Evolutionary conservation across 768 basidiomycete genomes (phyloP).

Genomic region (Lentinula guzmanii): DNA sequence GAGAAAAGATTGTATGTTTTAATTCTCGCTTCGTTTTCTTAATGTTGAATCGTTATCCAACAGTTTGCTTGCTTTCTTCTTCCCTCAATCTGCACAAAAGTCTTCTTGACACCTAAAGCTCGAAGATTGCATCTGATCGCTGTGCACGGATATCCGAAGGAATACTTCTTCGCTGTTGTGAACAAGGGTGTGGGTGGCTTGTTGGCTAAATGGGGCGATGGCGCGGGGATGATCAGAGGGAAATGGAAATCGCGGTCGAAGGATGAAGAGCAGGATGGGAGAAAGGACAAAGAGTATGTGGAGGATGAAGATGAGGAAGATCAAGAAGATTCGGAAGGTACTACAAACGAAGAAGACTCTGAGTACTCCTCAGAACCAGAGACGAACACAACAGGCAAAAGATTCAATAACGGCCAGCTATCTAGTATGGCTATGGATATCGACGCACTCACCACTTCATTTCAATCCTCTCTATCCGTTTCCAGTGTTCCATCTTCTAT

Average conservation of each 20-base stretch:
- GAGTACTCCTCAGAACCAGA: conserved; percentile 4
- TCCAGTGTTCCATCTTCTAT: conserved; percentile 42
- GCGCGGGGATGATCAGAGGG: conserved; percentile 71
- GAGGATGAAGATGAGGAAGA: conserved; percentile 19
- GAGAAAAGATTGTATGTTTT: conserved; percentile 75
- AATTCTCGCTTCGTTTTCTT: not conserved
- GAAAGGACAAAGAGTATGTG: conserved; percentile 15
- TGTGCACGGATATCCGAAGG: conserved; percentile 77
- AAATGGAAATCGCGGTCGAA: conserved; percentile 55
- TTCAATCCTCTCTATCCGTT: conserved; percentile 6
- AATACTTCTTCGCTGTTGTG: conserved; percentile 88
- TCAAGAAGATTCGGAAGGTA: conserved; percentile 15
- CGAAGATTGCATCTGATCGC: conserved; percentile 79
- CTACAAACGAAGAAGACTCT: conserved; percentile 8
- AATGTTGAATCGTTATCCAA: not conserved
- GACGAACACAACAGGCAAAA: not conserved
- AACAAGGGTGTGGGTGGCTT: conserved; percentile 87
- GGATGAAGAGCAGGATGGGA: conserved; percentile 5
- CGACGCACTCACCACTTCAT: conserved; percentile 4
- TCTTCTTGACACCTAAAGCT: conserved; percentile 68
- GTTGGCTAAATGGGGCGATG: conserved; percentile 66
- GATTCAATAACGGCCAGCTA: not conserved
- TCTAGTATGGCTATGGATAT: not conserved
- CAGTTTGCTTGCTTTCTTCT: conserved; percentile 76
- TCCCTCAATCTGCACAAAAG: conserved; percentile 40